Conservation (phyloP, 257 asterid genomes). For the Solanum chmielewskii region DNA sequence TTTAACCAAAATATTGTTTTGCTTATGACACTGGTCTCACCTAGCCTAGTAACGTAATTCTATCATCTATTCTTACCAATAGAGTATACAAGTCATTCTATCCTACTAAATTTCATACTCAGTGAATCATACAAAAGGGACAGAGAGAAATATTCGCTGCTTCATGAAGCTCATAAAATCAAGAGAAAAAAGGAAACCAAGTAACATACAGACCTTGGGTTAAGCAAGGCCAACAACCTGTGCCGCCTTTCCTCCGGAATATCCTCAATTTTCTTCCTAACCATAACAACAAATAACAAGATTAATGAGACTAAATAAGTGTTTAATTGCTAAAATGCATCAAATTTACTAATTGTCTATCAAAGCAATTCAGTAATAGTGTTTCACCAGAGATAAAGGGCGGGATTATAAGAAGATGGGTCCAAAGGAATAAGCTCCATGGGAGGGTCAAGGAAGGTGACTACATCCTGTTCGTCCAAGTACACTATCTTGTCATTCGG, state of each 20-base stretch:
- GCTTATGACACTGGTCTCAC: neutral
- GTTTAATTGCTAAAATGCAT: neutral
- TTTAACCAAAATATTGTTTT: neutral
- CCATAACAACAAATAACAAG: neutral
- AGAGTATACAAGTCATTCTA: neutral
- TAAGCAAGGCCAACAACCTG: conserved; percentile 42
- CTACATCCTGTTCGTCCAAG: conserved; percentile 64
- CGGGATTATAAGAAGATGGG: conserved; percentile 71
- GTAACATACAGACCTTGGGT: conserved; percentile 39
- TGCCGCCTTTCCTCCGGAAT: conserved; percentile 75
- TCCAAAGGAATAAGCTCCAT: conserved; percentile 66
- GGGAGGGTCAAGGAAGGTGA: conserved; percentile 71
- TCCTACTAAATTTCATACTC: neutral
- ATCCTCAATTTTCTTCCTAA: conserved; percentile 83
- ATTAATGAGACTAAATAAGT: neutral
- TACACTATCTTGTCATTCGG: conserved; percentile 20
- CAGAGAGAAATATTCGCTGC: neutral
- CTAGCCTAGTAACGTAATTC: neutral
- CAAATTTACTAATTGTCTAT: neutral
- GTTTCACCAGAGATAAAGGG: conserved; percentile 66
- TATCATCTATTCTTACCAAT: neutral
- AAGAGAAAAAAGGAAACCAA: neutral
- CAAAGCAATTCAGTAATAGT: neutral
- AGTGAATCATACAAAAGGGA: neutral
- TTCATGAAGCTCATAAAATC: neutral